A percentile compares a stretch with the other conserved stretches of the same genome.
Evolutionary conservation across 2,329 filamentous ascomycete genomes (phyloP).

Genomic region (Calonectria hawksworthii): DNA sequence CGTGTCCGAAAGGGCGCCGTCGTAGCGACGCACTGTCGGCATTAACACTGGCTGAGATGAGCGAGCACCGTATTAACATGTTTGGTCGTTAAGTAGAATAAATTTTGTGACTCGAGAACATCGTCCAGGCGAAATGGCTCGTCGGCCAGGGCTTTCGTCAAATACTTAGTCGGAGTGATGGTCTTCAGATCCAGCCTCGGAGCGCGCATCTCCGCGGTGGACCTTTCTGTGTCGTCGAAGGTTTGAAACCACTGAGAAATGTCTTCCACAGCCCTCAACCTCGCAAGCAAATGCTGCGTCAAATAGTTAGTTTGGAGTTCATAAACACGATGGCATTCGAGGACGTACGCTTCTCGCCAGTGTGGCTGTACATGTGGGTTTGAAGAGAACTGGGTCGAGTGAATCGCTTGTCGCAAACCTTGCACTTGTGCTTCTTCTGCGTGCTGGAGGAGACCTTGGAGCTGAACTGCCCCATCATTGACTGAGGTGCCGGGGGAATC

Average conservation of each 20-base stretch:
- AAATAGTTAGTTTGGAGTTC: neutral
- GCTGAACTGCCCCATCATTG: slow-evolving; percentile 99
- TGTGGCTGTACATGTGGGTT: slow-evolving; percentile 99
- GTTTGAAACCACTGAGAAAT: slow-evolving; percentile 98
- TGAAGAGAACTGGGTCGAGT: slow-evolving; percentile 94
- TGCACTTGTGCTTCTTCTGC: slow-evolving; percentile 99
- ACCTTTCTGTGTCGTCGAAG: slow-evolving; percentile 95
- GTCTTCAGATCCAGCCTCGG: slow-evolving; percentile 74
- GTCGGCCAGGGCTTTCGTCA: neutral
- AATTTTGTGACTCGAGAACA: neutral
- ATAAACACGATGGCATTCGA: neutral
- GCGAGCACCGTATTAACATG: slow-evolving; percentile 21
- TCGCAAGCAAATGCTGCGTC: slow-evolving; percentile 89
- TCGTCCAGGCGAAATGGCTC: neutral
- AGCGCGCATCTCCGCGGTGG: slow-evolving; percentile 79
- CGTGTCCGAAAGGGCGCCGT: slow-evolving; percentile 22
- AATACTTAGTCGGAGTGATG: slow-evolving; percentile 69
- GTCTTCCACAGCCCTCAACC: slow-evolving; percentile 92
- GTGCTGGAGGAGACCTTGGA: slow-evolving; percentile 96
- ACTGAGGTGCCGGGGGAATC: slow-evolving; percentile 87
- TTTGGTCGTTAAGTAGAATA: slow-evolving; percentile 28
- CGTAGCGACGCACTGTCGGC: slow-evolving; percentile 15
- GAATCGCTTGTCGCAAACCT: slow-evolving; percentile 98
- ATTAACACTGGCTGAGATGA: slow-evolving; percentile 10
- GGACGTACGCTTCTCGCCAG: slow-evolving; percentile 94